Conservation (phyloP, 164 flowering plant genomes). For the Nymphaea thermarum region DNA sequence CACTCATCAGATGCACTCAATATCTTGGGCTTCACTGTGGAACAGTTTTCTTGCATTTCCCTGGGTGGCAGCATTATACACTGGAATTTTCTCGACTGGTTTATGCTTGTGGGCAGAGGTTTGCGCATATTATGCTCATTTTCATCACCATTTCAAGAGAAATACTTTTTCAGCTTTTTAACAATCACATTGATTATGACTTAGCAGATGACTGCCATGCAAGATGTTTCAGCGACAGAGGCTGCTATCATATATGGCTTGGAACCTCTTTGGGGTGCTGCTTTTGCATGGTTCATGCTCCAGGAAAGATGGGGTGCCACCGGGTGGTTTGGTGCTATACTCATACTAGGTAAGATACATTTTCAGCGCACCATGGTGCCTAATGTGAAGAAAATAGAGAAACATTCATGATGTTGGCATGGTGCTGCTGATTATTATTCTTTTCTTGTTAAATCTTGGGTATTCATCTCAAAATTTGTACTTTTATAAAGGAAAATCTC, state of each 20-base stretch:
- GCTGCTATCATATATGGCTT: slow-evolving; percentile 74
- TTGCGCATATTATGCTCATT: slow-evolving; percentile 2
- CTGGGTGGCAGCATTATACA: slow-evolving; percentile 83
- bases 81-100: slow-evolving; percentile 69
- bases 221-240: slow-evolving; percentile 82
- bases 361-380: neutral
- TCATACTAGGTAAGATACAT: slow-evolving; percentile 44
- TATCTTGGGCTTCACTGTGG: slow-evolving; percentile 32
- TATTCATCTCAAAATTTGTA: neutral
- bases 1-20: slow-evolving; percentile 14
- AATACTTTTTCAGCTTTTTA: neutral
- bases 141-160: neutral
- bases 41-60: slow-evolving; percentile 51
- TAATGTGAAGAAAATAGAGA: neutral
- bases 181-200: neutral
- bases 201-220: slow-evolving; percentile 71
- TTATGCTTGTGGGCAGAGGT: slow-evolving; percentile 88
- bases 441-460: neutral
- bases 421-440: neutral
- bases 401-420: neutral
- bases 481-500: no score
- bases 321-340: slow-evolving; percentile 88
- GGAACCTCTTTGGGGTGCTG: slow-evolving; percentile 96
- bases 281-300: slow-evolving; percentile 86
- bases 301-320: slow-evolving; percentile 79